Conservation (phyloP, 108 stramenopile species). For the Epithemia pelagica region DNA sequence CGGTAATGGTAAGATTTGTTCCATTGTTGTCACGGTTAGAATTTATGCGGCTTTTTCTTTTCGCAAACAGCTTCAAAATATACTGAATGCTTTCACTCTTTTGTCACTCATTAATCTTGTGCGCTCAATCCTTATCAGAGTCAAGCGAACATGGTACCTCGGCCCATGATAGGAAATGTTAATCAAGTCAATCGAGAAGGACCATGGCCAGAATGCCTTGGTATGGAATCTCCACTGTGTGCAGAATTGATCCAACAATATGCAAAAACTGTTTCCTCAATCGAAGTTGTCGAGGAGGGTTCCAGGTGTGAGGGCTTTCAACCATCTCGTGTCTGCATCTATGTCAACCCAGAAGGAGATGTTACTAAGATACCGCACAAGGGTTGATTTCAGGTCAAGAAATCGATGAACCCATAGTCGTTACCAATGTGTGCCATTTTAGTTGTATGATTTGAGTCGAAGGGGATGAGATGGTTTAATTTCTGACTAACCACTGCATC, state of each 20-base stretch:
- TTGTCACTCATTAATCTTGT: background rate
- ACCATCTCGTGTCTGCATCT: background rate
- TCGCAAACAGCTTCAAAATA: too few species aligned
- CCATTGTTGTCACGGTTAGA: too few species aligned
- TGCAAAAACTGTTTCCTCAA: background rate
- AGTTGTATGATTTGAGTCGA: too few species aligned
- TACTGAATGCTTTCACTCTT: too few species aligned
- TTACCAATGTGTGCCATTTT: too few species aligned
- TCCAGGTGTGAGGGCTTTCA: background rate
- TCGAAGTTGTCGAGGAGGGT: background rate
- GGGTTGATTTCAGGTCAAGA: background rate
- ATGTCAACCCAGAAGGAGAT: background rate
- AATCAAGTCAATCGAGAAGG: constrained; percentile 1
- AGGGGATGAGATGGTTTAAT: too few species aligned
- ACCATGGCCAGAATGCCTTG: constrained; percentile 6
- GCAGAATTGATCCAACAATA: background rate
- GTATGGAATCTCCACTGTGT: background rate
- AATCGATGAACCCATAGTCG: background rate
- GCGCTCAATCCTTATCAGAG: background rate
- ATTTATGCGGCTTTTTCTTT: too few species aligned
- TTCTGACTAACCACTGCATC: too few species aligned
- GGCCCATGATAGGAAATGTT: background rate
- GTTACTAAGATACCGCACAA: background rate
- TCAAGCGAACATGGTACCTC: background rate
- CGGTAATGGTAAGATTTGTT: background rate